These are phyloP conservation scores for Spirogloea muscicola DNA, from an alignment of 139 green algal genomes.

Conservation along the genomic window DNA sequence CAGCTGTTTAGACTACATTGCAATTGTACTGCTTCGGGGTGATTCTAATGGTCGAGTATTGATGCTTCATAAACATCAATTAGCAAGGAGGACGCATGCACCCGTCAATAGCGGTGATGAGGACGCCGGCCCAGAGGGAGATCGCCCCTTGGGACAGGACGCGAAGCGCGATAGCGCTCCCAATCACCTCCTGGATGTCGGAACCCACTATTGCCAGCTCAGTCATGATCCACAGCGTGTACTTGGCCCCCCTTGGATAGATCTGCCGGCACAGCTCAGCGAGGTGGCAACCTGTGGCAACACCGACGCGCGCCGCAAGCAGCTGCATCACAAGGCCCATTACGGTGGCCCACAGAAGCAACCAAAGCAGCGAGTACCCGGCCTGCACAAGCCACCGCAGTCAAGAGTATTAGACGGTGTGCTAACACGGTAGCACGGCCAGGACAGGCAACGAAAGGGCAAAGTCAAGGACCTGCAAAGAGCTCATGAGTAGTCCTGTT, in stretches of 20 bases:
- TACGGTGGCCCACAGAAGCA: slow-evolving; percentile 73
- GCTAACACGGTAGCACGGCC: too few species aligned
- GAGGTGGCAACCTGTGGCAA: slow-evolving; percentile 73
- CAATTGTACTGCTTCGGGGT: too few species aligned
- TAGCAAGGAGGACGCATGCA: too few species aligned
- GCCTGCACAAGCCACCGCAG: too few species aligned
- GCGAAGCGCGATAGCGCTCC: slow-evolving; percentile 32
- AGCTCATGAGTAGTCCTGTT: too few species aligned
- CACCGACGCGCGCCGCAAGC: slow-evolving; percentile 68
- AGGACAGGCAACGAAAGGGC: too few species aligned
- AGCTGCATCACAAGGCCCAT: slow-evolving; percentile 79
- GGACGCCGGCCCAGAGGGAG: slow-evolving; percentile 19
- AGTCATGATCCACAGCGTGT: slow-evolving; percentile 23
- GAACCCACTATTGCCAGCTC: slow-evolving; percentile 44
- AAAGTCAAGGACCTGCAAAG: too few species aligned
- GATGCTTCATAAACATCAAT: too few species aligned
- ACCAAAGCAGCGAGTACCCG: slow-evolving; percentile 63
- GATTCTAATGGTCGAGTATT: too few species aligned
- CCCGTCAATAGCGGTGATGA: slow-evolving; percentile 32
- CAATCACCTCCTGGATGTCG: slow-evolving; percentile 54
- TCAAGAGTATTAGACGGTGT: too few species aligned
- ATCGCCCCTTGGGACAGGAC: slow-evolving; percentile 1
- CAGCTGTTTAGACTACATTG: too few species aligned
- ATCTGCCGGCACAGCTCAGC: slow-evolving; percentile 69
- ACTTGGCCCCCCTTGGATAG: slow-evolving; percentile 9